Base-by-base conservation (phyloP, 495 filamentous ascomycete species). In the Aspergillus saccharolyticus region DNA sequence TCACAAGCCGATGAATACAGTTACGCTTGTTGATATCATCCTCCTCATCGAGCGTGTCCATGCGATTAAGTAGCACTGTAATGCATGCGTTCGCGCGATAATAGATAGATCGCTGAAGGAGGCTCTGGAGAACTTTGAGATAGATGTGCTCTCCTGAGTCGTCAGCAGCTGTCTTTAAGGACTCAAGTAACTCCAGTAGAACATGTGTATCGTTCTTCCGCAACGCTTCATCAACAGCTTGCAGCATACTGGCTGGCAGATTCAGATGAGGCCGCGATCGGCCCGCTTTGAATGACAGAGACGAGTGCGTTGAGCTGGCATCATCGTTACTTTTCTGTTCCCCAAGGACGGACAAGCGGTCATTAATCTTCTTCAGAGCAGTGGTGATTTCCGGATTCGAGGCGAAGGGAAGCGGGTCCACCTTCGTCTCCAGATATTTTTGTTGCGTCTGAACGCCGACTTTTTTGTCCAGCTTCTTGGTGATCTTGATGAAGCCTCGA, bases 401-500 rank as follows among this genome's bases (percentile, higher is more conserved):
- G 14, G 91, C 90, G 70, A 97, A 98, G 0, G 86, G 83, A 47
- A 85, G 80, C 6, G 87, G 85, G 59, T 94, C 88, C 28, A 98
- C 93, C 74, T 94, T 95, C 17, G 88, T 87, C 48, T 86, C 84
- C 50, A 97, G 74, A 63, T 96, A 97, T 42, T 83, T 81, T 60
- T 88, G 82, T 72, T 96, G 91, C 0, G 87, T 85, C 55, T 83
- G 79, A 1, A 83, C 79, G 8, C 83, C 80, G 3, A 96, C 78
- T 72, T 92, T 96, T 75, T 96, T 96, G 74, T 96, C 91, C 19
- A 96, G 77, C 71, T 98, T 98, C 78, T 97, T 98, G 19, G 91
- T 93, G 71, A 98, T 97, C 74, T 98, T 98, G 63, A 95, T 80
- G 64, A 98, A 98, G 0, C 94, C 94, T 56, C 89, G 82, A 39